Conservation (phyloP, 1,284 basidiomycete species). For the Pascua guehoae region DNA sequence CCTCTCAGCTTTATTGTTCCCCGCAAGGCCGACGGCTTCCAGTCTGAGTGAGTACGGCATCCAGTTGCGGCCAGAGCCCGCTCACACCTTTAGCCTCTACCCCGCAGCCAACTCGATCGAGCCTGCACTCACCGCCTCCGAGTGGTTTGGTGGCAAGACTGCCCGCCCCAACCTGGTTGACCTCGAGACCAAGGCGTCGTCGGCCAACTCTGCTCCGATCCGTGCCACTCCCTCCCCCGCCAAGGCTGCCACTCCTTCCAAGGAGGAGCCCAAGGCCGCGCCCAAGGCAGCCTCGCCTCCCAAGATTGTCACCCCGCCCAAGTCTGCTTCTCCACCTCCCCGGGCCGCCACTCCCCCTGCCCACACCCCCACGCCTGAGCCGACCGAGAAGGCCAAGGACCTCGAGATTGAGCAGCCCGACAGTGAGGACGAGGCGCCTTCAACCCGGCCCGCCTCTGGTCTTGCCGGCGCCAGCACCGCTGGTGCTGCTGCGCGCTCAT, state of each 20-base stretch:
- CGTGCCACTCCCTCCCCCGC: conserved; percentile 33
- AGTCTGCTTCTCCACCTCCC: conserved; percentile 3
- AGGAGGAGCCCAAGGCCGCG: conserved; percentile 19
- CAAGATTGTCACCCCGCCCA: conserved; percentile 2
- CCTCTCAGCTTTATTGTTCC: conserved; percentile 92
- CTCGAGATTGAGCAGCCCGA: conserved; percentile 43
- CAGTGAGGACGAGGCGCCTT: conserved; percentile 24
- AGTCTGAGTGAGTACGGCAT: conserved; percentile 39
- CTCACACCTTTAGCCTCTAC: conserved; percentile 68
- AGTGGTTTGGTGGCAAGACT: conserved; percentile 81
- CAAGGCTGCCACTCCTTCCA: conserved; percentile 9
- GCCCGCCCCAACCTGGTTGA: conserved; percentile 63
- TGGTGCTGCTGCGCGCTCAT: not conserved
- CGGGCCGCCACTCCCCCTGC: conserved; percentile 6
- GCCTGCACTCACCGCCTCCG: conserved; percentile 71
- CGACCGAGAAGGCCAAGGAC: conserved; percentile 26
- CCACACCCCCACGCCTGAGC: conserved; percentile 14
- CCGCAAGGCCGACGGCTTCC: conserved; percentile 59
- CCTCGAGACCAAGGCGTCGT: conserved; percentile 50
- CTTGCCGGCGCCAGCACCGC: not conserved
- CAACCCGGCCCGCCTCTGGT: not conserved
- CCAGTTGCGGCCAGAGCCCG: not conserved
- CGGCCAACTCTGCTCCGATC: conserved; percentile 46
- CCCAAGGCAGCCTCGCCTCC: conserved; percentile 1
- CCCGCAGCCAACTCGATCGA: conserved; percentile 81